These are phyloP conservation scores for Mycena polygramma DNA, from an alignment of 768 basidiomycete genomes.

Conservation along the genomic window DNA sequence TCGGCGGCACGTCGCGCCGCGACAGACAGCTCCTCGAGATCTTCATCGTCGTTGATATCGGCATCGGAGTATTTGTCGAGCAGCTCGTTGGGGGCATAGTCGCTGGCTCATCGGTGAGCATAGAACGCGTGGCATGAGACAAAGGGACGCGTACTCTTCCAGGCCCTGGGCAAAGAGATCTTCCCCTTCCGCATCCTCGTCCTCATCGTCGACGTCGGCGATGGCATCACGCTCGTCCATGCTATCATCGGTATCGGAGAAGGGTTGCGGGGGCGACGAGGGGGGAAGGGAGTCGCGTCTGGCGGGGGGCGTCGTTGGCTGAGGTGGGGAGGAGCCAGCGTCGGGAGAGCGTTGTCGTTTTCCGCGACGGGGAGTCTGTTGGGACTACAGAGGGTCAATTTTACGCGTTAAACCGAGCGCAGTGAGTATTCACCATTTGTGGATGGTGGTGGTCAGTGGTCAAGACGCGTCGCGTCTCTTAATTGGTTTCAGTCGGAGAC, in stretches of 20 bases:
- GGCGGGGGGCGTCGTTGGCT: conserved; percentile 58
- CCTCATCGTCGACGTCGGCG: conserved; percentile 74
- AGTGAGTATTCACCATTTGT: conserved; percentile 11
- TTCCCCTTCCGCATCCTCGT: conserved; percentile 86
- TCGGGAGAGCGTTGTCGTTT: conserved; percentile 75
- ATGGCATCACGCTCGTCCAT: conserved; percentile 79
- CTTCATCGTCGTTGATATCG: conserved; percentile 87
- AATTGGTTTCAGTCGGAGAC: not conserved
- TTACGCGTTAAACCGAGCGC: conserved; percentile 31
- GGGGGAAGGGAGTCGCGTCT: conserved; percentile 85
- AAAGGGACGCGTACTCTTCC: conserved; percentile 67
- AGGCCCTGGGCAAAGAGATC: conserved; percentile 91
- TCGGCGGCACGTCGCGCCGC: conserved; percentile 87
- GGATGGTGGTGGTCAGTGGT: conserved; percentile 17
- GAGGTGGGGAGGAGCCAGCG: conserved; percentile 63
- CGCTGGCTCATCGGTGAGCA: conserved; percentile 57
- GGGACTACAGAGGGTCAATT: conserved; percentile 44
- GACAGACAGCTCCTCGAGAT: conserved; percentile 74
- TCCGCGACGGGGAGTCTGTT: conserved; percentile 61
- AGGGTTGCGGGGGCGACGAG: conserved; percentile 85
- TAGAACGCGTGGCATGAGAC: conserved; percentile 27
- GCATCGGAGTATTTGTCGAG: conserved; percentile 91
- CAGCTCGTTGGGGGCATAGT: conserved; percentile 86
- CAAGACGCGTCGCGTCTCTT: conserved; percentile 21
- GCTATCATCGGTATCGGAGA: conserved; percentile 90